Base-by-base conservation (phyloP, 2,329 filamentous ascomycete genomes). In the Neofusicoccum parvum region DNA sequence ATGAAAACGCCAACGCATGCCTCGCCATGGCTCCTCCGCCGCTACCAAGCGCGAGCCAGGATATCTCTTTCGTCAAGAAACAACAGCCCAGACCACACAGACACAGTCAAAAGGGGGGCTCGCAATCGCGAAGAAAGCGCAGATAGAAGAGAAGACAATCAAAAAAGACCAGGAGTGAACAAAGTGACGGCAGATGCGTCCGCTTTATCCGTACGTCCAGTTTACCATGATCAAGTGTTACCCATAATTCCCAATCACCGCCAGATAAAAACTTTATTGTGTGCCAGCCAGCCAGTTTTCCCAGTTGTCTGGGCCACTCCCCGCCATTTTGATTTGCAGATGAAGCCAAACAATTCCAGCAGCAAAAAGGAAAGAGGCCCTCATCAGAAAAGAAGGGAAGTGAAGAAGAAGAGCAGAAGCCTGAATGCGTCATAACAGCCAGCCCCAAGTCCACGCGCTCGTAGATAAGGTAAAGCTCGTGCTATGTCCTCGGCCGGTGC, bases 41-140 rank as follows among this genome's bases (percentile, higher is more conserved):
- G 48, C 43, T 60, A 60, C 56, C 45, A 41, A 64, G 62, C 62
- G 62, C 49, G 62, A 64, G 62, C 62, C 62, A 64, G 62, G 62
- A 64, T 64, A 64, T 64, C 62, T 60, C 56, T 64, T 64, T 64
- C 62, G 39, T 64, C 48, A 64, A 64, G 48, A 53, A 63, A 63
- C 62, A 54, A 64, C 62, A 54, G 34, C 32, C 43, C 41, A 39
- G 43, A 48, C 32, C 56, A 17, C 56, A 48, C 41, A 20, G 49
- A 17, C 49, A 39, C 54, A 51, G 37, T 36, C 49, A 64, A 63
- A 53, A 51, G n/a, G n/a, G n/a, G 15, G 49, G 15, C 15, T 23
- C 39, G 49, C 56, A 48, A 15, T 17, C 32, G 45, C 27, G 43
- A 36, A 39, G 32, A n/a, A 45, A 46, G 56, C 41, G 23, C 43